Evolutionary conservation across 768 basidiomycete species (phyloP).

Genomic region (Boletellus emodensis): DNA sequence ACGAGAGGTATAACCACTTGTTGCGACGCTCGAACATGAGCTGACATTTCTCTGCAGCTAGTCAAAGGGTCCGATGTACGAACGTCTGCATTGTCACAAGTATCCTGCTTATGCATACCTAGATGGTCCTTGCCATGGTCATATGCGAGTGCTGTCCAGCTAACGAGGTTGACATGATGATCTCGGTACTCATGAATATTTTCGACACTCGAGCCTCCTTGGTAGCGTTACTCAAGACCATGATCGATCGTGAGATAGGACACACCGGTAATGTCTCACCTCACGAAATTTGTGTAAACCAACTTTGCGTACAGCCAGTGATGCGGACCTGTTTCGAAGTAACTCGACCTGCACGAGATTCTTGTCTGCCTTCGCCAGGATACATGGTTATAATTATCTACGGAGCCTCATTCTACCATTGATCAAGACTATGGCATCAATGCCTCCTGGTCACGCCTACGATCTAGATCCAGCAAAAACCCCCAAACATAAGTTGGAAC

Average conservation of each 20-base stretch:
- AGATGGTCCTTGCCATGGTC: conserved; percentile 79
- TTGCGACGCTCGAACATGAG: background rate
- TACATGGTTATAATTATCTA: conserved; percentile 93
- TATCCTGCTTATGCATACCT: conserved; percentile 9
- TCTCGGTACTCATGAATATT: conserved; percentile 78
- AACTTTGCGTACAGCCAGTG: conserved; percentile 51
- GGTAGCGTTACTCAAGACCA: conserved; percentile 69
- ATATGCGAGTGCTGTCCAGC: conserved; percentile 85
- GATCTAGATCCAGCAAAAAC: conserved; percentile 71
- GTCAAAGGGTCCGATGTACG: conserved; percentile 72
- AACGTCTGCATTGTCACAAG: background rate
- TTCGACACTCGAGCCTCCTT: conserved; percentile 76
- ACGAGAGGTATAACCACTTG: conserved; percentile 47
- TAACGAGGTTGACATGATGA: conserved; percentile 76
- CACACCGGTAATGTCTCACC: conserved; percentile 53
- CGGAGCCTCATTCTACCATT: conserved; percentile 74
- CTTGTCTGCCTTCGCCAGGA: conserved; percentile 77
- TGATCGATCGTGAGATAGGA: conserved; percentile 83
- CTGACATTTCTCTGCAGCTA: conserved; percentile 41
- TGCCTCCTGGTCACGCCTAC: conserved; percentile 72
- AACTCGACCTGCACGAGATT: conserved; percentile 88
- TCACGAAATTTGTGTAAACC: background rate
- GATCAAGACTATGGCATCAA: conserved; percentile 65
- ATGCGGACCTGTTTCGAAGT: conserved; percentile 78
- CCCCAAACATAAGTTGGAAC: conserved; percentile 53